phyloP scores from a whole-genome alignment of 352 stramenopile genomes.

The Pythium rishiriense region DNA sequence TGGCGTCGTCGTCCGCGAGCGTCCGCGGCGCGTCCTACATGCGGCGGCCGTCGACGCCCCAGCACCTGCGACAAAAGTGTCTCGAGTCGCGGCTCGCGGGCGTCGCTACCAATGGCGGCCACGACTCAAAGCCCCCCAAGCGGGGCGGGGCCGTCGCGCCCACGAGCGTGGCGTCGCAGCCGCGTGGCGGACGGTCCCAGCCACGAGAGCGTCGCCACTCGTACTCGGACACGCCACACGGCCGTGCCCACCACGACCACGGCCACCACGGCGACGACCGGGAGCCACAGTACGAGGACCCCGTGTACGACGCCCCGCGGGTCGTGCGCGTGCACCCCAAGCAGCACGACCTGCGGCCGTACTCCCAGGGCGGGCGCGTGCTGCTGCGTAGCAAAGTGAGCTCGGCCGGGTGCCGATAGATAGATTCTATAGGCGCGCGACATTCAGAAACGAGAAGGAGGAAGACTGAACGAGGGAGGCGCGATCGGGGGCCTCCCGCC shows the following conservation, averaged over 20 bases:
- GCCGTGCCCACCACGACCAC: background rate
- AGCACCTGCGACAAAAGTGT: constrained; percentile 70
- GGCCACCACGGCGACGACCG: constrained; percentile 15
- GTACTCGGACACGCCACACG: constrained; percentile 32
- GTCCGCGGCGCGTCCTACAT: constrained; percentile 61
- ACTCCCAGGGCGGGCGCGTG: constrained; percentile 43
- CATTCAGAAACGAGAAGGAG: background rate
- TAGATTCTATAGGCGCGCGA: background rate
- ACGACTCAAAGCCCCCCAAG: constrained; percentile 27
- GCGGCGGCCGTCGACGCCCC: constrained; percentile 52
- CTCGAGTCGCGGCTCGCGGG: constrained; percentile 47
- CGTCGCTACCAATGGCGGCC: constrained; percentile 12
- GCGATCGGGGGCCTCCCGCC: background rate
- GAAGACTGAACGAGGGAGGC: too few relatives aligned
- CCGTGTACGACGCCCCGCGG: constrained; percentile 34
- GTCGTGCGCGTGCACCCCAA: constrained; percentile 61
- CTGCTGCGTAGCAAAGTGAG: constrained; percentile 51
- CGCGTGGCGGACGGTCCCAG: background rate
- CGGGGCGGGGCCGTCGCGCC: constrained; percentile 14
- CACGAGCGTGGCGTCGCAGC: constrained; percentile 7
- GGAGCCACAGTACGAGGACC: too few relatives aligned
- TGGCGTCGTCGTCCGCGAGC: constrained; percentile 6
- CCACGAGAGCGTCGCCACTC: constrained; percentile 36
- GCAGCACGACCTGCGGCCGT: constrained; percentile 55
- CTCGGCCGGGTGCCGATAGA: constrained; percentile 43